A percentile compares a stretch with the other conserved stretches of the same genome.
Evolutionary conservation across 805 yeast genomes (phyloP).

Genomic region (Naumovozyma castellii): DNA sequence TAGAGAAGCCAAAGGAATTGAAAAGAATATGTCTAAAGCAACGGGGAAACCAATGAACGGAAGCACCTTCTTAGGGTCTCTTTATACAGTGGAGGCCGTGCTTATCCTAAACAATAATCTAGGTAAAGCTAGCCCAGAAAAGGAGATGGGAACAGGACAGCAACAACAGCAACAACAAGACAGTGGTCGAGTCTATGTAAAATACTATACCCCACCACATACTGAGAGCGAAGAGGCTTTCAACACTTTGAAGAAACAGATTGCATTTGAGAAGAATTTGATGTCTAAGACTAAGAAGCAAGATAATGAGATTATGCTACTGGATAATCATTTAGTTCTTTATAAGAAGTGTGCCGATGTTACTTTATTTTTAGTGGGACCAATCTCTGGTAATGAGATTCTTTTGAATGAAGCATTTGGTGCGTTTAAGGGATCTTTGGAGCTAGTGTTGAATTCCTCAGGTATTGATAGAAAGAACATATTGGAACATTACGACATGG

Average conservation of each 20-base stretch:
- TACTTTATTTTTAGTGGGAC: slow-evolving; percentile 58
- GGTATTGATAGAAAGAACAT: slow-evolving; percentile 71
- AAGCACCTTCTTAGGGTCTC: slow-evolving; percentile 36
- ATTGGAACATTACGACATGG: slow-evolving; percentile 76
- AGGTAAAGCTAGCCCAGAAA: background rate
- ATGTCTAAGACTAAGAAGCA: slow-evolving; percentile 71
- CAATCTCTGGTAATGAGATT: slow-evolving; percentile 75
- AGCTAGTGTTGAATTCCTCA: slow-evolving; percentile 47
- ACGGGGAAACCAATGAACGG: background rate
- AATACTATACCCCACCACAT: slow-evolving; percentile 70
- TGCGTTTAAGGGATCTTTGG: slow-evolving; percentile 75
- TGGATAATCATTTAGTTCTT: slow-evolving; percentile 71
- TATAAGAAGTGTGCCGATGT: slow-evolving; percentile 80
- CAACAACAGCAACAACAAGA: no score
- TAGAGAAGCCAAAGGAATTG: background rate
- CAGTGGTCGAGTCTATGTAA: slow-evolving; percentile 73
- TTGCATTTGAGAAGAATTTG: slow-evolving; percentile 63
- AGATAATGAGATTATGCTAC: slow-evolving; percentile 69
- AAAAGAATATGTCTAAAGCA: background rate
- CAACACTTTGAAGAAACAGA: slow-evolving; percentile 47
- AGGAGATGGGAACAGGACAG: background rate
- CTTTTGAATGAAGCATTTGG: slow-evolving; percentile 64
- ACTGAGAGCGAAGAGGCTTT: background rate
- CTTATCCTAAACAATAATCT: slow-evolving; percentile 57
- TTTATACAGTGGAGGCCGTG: slow-evolving; percentile 75